phyloP scores from a whole-genome alignment of 768 basidiomycete genomes.

The Paxillus rubicundulus region DNA sequence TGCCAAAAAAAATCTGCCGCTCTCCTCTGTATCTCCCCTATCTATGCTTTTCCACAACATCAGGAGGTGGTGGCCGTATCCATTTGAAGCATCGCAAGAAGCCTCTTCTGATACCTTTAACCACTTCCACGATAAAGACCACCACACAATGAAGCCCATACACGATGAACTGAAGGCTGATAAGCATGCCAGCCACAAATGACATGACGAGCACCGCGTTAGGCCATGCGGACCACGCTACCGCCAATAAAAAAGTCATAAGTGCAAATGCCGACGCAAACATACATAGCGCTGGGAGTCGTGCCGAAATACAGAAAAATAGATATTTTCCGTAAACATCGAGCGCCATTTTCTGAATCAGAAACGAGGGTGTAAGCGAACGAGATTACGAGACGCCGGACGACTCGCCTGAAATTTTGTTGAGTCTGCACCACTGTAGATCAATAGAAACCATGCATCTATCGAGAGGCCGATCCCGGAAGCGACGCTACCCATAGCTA shows the following conservation, averaged over 20 bases:
- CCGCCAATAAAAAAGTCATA: slow-evolving; percentile 56
- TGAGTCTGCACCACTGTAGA: slow-evolving; percentile 53
- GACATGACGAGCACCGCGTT: slow-evolving; percentile 57
- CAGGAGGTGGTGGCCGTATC: slow-evolving; percentile 10
- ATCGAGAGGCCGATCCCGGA: slow-evolving; percentile 65
- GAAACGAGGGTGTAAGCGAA: neutral
- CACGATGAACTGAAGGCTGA: slow-evolving; percentile 66
- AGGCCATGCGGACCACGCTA: slow-evolving; percentile 66
- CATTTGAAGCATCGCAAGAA: slow-evolving; percentile 11
- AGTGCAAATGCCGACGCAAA: slow-evolving; percentile 54
- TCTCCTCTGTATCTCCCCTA: neutral
- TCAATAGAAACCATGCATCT: slow-evolving; percentile 64
- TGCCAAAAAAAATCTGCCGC: neutral
- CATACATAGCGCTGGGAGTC: slow-evolving; percentile 62
- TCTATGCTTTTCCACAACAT: slow-evolving; percentile 10
- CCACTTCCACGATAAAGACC: slow-evolving; percentile 8
- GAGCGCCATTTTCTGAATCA: slow-evolving; percentile 30
- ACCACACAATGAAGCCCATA: slow-evolving; percentile 41
- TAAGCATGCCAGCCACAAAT: slow-evolving; percentile 53
- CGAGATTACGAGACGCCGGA: neutral
- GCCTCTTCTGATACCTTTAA: slow-evolving; percentile 10
- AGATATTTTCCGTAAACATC: slow-evolving; percentile 62
- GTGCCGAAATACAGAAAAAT: slow-evolving; percentile 67
- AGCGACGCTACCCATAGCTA: slow-evolving; percentile 56
- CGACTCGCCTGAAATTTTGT: slow-evolving; percentile 52